Evolutionary conservation across 2,329 filamentous ascomycete species (phyloP).

Genomic region (Tolypocladium pustulatum): DNA sequence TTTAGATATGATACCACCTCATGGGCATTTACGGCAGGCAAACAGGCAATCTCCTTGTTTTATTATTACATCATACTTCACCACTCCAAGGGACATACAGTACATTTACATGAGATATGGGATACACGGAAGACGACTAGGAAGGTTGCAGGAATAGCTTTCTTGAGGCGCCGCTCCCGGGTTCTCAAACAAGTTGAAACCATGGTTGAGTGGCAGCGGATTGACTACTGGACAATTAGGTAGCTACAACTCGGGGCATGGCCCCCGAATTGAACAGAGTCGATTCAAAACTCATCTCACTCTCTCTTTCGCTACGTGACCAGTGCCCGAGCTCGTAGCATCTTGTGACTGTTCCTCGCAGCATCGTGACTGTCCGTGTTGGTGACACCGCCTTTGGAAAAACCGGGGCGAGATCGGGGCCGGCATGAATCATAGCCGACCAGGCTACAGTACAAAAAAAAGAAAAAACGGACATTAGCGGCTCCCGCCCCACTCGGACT

Average conservation of each 20-base stretch:
- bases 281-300: neutral
- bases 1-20: slow-evolving; percentile 19
- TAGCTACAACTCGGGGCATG: neutral
- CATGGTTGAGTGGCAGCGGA: neutral
- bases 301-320: neutral
- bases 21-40: slow-evolving; percentile 9
- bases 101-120: slow-evolving; percentile 3
- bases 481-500: neutral
- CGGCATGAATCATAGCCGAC: slow-evolving; percentile 5
- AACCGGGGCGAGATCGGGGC: slow-evolving; percentile 1
- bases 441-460: neutral
- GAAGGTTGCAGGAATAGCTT: neutral
- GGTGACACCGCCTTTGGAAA: neutral
- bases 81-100: slow-evolving; percentile 5
- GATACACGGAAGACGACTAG: neutral
- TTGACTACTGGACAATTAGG: neutral
- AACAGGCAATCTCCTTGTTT: slow-evolving; percentile 7
- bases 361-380: neutral
- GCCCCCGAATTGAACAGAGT: slow-evolving; percentile 2
- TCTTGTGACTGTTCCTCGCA: neutral
- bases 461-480: neutral
- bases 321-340: neutral
- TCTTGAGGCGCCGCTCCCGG: neutral
- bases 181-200: neutral
- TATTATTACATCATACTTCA: slow-evolving; percentile 1